Conservation (phyloP, 2,329 filamentous ascomycete genomes). For the Helminthosporium solani region DNA sequence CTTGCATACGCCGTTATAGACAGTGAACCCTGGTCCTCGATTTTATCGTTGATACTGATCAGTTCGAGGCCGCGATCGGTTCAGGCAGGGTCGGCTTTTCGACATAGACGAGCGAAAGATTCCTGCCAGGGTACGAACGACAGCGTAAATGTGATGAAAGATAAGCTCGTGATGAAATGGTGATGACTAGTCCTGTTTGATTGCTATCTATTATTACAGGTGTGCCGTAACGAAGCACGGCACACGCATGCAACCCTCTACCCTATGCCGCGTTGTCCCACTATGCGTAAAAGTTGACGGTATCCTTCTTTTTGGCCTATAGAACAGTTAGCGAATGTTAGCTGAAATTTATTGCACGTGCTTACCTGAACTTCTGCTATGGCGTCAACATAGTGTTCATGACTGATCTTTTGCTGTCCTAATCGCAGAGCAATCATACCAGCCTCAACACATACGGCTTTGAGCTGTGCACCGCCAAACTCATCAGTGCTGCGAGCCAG, state of each 20-base stretch:
- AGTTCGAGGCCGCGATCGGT: not conserved
- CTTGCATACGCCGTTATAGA: constrained; percentile 6
- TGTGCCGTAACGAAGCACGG: constrained; percentile 20
- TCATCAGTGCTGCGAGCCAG: constrained; percentile 95
- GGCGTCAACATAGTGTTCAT: constrained; percentile 98
- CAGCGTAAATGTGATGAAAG: not conserved
- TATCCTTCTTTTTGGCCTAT: constrained; percentile 83
- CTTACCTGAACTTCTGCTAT: constrained; percentile 84
- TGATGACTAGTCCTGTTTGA: constrained; percentile 17
- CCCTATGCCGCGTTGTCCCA: constrained; percentile 8
- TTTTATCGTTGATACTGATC: constrained; percentile 1
- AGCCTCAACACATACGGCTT: constrained; percentile 97
- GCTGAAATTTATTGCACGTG: not conserved
- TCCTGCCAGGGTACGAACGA: constrained; percentile 1
- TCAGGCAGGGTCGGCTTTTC: constrained; percentile 18
- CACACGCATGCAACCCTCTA: constrained; percentile 24
- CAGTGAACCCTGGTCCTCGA: not conserved
- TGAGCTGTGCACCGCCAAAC: constrained; percentile 95
- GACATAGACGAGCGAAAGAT: not conserved
- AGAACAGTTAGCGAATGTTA: constrained; percentile 8
- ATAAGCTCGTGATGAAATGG: constrained; percentile 5
- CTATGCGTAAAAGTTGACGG: constrained; percentile 49
- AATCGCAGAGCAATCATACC: constrained; percentile 97
- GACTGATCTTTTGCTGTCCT: constrained; percentile 93
- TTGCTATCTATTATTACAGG: constrained; percentile 40